Conservation (phyloP, 1,139 yeast genomes). For the Kazachstania sp. region DNA sequence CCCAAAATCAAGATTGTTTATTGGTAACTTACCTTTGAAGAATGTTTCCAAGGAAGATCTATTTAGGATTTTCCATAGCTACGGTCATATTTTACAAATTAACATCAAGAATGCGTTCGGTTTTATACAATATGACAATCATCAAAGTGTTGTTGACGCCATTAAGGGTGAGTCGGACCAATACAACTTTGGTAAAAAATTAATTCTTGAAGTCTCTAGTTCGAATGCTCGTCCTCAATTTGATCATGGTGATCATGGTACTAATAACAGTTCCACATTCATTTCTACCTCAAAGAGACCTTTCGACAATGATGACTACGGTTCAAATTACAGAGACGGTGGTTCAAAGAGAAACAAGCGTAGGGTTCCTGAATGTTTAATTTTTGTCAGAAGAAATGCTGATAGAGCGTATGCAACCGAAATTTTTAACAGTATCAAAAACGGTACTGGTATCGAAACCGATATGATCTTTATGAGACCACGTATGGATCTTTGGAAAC, state of each 20-base stretch:
- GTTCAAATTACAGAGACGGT: conserved; percentile 21
- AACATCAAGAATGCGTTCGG: conserved; percentile 77
- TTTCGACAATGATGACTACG: conserved; percentile 21
- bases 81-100: conserved; percentile 72
- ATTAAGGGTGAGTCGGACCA: conserved; percentile 58
- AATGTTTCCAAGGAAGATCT: conserved; percentile 60
- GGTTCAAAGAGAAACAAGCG: conserved; percentile 26
- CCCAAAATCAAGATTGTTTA: conserved; percentile 67
- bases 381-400: conserved; percentile 60
- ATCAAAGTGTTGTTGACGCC: conserved; percentile 59
- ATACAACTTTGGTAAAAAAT: conserved; percentile 52
- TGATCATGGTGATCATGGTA: conserved; percentile 32
- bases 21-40: conserved; percentile 75
- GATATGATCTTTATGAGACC: conserved; percentile 44
- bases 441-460: conserved; percentile 41
- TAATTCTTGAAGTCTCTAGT: conserved; percentile 71
- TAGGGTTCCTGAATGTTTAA: conserved; percentile 49
- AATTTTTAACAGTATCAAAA: conserved; percentile 46
- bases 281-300: conserved; percentile 31
- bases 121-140: conserved; percentile 63
- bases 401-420: conserved; percentile 50
- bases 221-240: conserved; percentile 39
- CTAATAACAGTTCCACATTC: conserved; percentile 29
- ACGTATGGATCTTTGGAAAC: conserved; percentile 44
- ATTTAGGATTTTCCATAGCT: conserved; percentile 58